Percentiles rank a stretch among this genome's conserved stretches.
Conservation (phyloP, 257 asterid species). For the Thymus quinquecostatus region DNA sequence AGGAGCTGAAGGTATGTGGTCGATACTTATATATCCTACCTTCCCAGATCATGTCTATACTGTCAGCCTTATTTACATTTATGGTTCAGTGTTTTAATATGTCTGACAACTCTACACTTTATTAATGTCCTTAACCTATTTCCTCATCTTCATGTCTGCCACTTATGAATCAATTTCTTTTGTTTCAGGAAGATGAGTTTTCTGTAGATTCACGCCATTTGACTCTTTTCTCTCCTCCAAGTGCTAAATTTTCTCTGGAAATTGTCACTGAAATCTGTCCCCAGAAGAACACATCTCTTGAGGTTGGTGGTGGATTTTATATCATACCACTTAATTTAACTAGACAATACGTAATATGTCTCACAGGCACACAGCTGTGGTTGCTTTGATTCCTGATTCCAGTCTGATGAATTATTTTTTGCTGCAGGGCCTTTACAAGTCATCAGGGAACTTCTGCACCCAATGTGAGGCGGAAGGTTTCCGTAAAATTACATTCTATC, state of each 20-base stretch:
- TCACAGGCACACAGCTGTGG: neutral
- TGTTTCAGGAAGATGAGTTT: constrained; percentile 72
- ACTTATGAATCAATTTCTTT: neutral
- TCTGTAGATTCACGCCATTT: constrained; percentile 68
- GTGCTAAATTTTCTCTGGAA: constrained; percentile 72
- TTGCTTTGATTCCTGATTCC: constrained; percentile 19
- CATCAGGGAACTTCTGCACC: constrained; percentile 95
- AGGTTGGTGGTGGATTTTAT: constrained; percentile 44
- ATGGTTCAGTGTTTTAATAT: constrained; percentile 3
- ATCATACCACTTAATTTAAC: neutral
- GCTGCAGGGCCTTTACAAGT: constrained; percentile 87
- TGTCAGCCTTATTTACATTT: neutral
- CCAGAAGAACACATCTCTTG: constrained; percentile 87
- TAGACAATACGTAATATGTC: neutral
- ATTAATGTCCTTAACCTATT: neutral
- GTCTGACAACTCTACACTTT: constrained; percentile 9
- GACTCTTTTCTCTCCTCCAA: constrained; percentile 77
- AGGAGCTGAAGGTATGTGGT: constrained; percentile 61
- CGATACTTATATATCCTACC: constrained; percentile 1
- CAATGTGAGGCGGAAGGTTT: constrained; percentile 99
- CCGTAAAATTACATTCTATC: constrained; percentile 88
- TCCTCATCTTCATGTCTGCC: neutral
- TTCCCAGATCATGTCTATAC: constrained; percentile 16
- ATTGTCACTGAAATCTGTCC: constrained; percentile 85
- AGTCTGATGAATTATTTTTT: constrained; percentile 29